Conservation (phyloP, 345 rosid genomes). For the Durio zibethinus region DNA sequence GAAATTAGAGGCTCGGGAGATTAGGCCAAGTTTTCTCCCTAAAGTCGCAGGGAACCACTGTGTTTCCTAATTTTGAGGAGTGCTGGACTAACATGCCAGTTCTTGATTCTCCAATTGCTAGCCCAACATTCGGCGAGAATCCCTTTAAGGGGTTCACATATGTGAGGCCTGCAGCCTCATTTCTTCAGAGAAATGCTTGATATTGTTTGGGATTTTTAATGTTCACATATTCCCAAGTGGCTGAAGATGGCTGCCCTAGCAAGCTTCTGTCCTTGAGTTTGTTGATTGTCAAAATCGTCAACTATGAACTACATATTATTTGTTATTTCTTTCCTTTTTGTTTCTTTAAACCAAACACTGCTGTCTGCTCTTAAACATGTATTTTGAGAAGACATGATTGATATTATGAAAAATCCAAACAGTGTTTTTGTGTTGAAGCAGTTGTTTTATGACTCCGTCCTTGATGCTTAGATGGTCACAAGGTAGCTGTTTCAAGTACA, state of each 20-base stretch:
- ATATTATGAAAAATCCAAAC: neutral
- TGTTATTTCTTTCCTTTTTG: neutral
- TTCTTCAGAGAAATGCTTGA: slow-evolving; percentile 30
- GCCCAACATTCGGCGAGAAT: slow-evolving; percentile 40
- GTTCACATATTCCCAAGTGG: neutral
- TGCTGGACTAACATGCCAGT: slow-evolving; percentile 50
- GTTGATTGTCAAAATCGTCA: slow-evolving; percentile 7
- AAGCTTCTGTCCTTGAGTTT: neutral
- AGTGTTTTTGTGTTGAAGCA: neutral
- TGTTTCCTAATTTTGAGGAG: slow-evolving; percentile 47
- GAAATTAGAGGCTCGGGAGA: slow-evolving; percentile 46
- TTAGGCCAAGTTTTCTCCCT: slow-evolving; percentile 50
- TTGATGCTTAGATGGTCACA: neutral
- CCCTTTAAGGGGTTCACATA: slow-evolving; percentile 46
- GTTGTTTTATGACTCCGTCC: neutral
- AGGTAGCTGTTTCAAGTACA: neutral
- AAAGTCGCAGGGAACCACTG: slow-evolving; percentile 48
- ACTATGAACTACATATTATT: neutral
- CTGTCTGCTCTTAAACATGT: neutral
- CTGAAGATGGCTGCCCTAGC: neutral
- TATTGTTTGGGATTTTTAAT: neutral
- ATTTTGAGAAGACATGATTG: neutral
- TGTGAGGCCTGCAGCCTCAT: slow-evolving; percentile 37
- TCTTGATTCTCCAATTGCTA: slow-evolving; percentile 48
- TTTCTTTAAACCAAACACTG: neutral